Conservation (phyloP, 805 yeast genomes). For the Lipomyces kockii region DNA sequence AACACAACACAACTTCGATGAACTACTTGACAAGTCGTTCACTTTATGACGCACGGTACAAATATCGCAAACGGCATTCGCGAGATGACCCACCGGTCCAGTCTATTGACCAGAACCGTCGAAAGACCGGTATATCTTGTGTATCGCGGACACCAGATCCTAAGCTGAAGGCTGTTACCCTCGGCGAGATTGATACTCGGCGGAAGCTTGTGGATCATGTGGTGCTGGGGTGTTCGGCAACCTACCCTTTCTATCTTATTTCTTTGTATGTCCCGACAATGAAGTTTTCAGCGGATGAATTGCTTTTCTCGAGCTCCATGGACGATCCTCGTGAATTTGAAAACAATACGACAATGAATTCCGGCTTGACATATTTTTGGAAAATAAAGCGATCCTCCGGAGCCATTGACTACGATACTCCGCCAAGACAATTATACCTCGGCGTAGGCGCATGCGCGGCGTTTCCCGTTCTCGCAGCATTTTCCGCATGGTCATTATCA, state of each 20-base stretch:
- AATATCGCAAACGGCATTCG: neutral
- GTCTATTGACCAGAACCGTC: neutral
- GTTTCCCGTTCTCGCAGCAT: conserved; percentile 13
- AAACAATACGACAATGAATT: neutral
- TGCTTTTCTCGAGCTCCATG: conserved; percentile 1
- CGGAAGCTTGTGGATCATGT: conserved; percentile 18
- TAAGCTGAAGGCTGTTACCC: conserved; percentile 3
- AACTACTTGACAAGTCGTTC: conserved; percentile 16
- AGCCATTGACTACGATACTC: conserved; percentile 3
- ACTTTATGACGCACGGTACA: conserved; percentile 11
- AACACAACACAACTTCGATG: neutral
- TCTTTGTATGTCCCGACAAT: conserved; percentile 11
- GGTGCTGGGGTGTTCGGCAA: conserved; percentile 26
- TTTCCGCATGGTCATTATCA: conserved; percentile 28
- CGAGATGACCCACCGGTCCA: neutral
- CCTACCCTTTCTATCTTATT: conserved; percentile 16
- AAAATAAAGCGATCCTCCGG: neutral
- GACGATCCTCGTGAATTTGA: neutral
- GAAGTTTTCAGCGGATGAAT: neutral
- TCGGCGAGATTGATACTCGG: conserved; percentile 19
- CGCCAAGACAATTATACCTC: conserved; percentile 3
- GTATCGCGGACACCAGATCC: neutral
- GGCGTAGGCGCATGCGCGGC: conserved; percentile 3
- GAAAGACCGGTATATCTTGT: neutral
- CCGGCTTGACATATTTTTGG: conserved; percentile 26